These are phyloP conservation scores for Trichoderma sp. DNA, from an alignment of 2,329 filamentous ascomycete genomes.

Conservation along the genomic window DNA sequence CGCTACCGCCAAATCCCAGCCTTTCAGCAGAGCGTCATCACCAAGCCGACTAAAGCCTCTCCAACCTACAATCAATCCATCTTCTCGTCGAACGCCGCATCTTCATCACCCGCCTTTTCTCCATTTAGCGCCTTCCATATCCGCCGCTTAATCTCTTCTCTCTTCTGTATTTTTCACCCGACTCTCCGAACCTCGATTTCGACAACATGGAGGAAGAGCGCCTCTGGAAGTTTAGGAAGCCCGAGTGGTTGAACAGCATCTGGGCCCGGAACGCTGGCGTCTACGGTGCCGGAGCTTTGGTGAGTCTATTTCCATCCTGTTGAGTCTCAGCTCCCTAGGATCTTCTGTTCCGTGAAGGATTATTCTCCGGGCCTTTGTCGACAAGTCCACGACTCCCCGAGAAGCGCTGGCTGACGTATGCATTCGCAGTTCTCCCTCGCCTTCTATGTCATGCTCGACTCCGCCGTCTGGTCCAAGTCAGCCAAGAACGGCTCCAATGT, in stretches of 20 bases:
- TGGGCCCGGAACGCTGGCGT: conserved; percentile 63
- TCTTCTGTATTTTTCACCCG: neutral
- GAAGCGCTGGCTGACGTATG: neutral
- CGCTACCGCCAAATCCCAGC: conserved; percentile 13
- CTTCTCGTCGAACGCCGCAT: neutral
- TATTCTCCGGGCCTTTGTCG: neutral
- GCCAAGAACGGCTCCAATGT: conserved; percentile 55
- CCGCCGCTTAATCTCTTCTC: neutral
- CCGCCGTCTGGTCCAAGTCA: conserved; percentile 64
- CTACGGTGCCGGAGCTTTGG: conserved; percentile 60
- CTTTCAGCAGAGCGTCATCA: conserved; percentile 9
- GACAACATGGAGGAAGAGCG: conserved; percentile 59
- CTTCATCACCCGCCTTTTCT: neutral
- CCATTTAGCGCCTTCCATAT: neutral
- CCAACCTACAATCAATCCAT: neutral
- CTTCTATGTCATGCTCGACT: conserved; percentile 67
- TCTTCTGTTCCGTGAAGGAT: neutral
- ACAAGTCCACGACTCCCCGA: neutral
- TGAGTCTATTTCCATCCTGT: conserved; percentile 38
- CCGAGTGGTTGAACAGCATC: conserved; percentile 64
- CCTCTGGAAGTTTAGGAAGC: conserved; percentile 64
- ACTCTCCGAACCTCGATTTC: conserved; percentile 1
- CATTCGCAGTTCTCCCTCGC: conserved; percentile 59
- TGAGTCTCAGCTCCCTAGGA: neutral
- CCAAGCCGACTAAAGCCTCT: neutral